Evolutionary conservation across 495 filamentous ascomycete species (phyloP).

Genomic region (Neurospora intermedia): DNA sequence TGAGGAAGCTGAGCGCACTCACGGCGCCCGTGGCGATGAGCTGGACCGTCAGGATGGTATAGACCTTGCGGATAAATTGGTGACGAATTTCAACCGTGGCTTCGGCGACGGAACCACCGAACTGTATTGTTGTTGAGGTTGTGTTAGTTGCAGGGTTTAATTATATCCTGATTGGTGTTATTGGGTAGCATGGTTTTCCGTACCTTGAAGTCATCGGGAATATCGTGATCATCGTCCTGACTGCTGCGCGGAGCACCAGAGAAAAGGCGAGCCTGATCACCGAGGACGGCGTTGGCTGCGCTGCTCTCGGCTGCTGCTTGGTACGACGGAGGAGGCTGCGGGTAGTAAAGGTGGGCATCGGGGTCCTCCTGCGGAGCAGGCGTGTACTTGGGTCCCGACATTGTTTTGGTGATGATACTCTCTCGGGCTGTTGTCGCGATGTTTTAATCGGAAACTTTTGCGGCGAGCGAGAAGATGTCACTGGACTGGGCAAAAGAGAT

Average conservation of each 20-base stretch:
- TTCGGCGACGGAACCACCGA: constrained; percentile 83
- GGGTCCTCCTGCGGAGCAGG: constrained; percentile 66
- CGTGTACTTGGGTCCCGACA: constrained; percentile 61
- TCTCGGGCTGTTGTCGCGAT: not conserved
- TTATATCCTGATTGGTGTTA: not conserved
- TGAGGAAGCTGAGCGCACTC: constrained; percentile 78
- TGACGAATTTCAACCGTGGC: constrained; percentile 91
- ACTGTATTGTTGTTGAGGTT: constrained; percentile 35
- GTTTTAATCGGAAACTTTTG: not conserved
- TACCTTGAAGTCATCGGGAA: constrained; percentile 97
- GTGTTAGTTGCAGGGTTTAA: not conserved
- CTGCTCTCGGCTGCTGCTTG: constrained; percentile 33
- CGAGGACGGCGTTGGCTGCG: constrained; percentile 27
- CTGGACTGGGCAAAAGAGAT: not conserved
- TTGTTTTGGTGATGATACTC: constrained; percentile 18
- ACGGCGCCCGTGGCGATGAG: constrained; percentile 74
- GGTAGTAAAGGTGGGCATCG: constrained; percentile 48
- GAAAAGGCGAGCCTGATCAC: constrained; percentile 27
- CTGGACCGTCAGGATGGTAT: constrained; percentile 59
- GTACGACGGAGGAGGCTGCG: constrained; percentile 80
- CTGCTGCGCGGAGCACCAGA: constrained; percentile 52
- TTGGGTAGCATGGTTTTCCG: not conserved
- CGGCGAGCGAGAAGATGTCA: not conserved
- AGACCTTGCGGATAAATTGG: constrained; percentile 87
- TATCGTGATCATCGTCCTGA: constrained; percentile 58